Conservation (phyloP, 805 yeast genomes). For the Jamesozyma gamospora region DNA sequence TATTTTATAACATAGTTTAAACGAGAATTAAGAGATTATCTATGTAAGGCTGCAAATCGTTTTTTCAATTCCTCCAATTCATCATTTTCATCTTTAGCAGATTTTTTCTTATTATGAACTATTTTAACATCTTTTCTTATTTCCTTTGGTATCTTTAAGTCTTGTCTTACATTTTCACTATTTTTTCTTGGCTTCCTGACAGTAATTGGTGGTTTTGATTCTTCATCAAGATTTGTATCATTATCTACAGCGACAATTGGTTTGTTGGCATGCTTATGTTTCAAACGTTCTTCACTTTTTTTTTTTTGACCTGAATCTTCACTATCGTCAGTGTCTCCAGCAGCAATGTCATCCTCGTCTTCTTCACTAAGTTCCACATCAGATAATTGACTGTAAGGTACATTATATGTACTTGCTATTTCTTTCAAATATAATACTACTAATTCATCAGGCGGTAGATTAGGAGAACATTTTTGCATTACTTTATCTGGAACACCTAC, state of each 20-base stretch:
- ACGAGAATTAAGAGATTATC: no score
- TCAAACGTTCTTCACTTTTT: background rate
- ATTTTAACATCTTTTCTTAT: constrained; percentile 30
- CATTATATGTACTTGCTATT: constrained; percentile 71
- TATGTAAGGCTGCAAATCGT: constrained; percentile 69
- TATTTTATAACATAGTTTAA: no score
- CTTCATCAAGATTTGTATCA: constrained; percentile 25
- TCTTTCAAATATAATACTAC: constrained; percentile 66
- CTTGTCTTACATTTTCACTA: constrained; percentile 32
- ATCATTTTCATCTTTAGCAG: constrained; percentile 23
- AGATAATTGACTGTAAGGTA: constrained; percentile 52
- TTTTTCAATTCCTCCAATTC: constrained; percentile 60
- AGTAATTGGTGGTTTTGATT: constrained; percentile 32
- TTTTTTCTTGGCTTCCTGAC: constrained; percentile 35
- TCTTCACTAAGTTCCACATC: constrained; percentile 11
- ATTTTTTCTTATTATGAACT: constrained; percentile 16
- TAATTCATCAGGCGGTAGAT: constrained; percentile 55
- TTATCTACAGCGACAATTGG: constrained; percentile 33
- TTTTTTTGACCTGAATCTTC: background rate
- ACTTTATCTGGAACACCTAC: constrained; percentile 59
- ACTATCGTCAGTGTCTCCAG: background rate
- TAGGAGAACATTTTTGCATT: constrained; percentile 48
- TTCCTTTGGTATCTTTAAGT: constrained; percentile 34
- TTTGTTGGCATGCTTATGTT: constrained; percentile 13
- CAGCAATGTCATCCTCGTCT: constrained; percentile 7